phyloP scores from a whole-genome alignment of 2,329 filamentous ascomycete genomes.

The Aspergillus sp. region DNA sequence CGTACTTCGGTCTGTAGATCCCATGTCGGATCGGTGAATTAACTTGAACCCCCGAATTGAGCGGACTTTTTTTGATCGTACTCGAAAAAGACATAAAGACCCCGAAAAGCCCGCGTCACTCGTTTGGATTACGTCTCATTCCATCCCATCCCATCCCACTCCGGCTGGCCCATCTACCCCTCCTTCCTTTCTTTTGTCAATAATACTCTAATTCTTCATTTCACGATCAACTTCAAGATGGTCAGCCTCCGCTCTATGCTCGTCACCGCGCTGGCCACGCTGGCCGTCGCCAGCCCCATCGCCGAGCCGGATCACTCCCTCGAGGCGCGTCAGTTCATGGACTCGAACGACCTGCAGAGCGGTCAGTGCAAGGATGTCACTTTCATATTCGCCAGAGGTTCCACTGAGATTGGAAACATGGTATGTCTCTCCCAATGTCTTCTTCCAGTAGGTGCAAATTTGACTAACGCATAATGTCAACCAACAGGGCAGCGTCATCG shows the following conservation, averaged over 20 bases:
- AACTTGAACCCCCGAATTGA: not conserved
- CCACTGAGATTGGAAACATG: conserved; percentile 41
- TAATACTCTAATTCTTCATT: too few relatives aligned
- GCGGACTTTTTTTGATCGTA: not conserved
- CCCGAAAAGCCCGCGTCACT: too few relatives aligned
- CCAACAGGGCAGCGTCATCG: conserved; percentile 30
- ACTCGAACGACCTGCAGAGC: conserved; percentile 37
- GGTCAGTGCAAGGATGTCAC: conserved; percentile 38
- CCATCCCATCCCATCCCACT: not conserved
- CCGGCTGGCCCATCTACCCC: not conserved
- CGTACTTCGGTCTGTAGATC: not conserved
- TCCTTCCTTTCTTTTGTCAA: not conserved
- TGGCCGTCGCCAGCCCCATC: conserved; percentile 16
- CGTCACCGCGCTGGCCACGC: conserved; percentile 11
- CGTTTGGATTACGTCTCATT: not conserved
- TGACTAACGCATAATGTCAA: too few relatives aligned
- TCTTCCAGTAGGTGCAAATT: too few relatives aligned
- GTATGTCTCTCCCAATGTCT: conserved; percentile 18
- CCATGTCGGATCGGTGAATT: not conserved
- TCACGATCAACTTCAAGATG: not conserved
- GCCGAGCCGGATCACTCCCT: conserved; percentile 3
- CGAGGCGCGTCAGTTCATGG: conserved; percentile 16
- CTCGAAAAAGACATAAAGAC: not conserved
- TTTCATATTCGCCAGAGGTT: conserved; percentile 44
- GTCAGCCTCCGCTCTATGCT: conserved; percentile 17